Percentiles rank a stretch among this genome's conserved stretches.
Evolutionary conservation across 441 rosid species (phyloP).

Genomic region (Isatis lusitanica): DNA sequence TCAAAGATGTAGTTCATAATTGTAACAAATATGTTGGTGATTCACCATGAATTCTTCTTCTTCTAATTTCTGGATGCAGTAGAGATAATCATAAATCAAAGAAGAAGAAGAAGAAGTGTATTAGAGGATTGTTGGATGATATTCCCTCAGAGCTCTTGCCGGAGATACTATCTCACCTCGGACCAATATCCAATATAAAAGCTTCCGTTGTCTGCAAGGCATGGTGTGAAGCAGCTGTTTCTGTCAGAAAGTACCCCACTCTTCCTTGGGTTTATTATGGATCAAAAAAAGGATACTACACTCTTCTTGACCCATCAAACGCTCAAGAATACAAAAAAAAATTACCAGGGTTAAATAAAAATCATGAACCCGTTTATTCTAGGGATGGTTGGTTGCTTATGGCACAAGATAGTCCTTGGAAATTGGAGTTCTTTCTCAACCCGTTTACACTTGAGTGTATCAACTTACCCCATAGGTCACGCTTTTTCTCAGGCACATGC

Average conservation of each 20-base stretch:
- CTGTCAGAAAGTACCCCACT: not conserved
- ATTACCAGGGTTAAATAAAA: not conserved
- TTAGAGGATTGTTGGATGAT: not conserved
- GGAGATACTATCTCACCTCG: conserved; percentile 12
- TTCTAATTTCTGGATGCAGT: not conserved
- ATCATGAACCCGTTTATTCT: not conserved
- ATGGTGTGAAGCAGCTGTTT: conserved; percentile 10
- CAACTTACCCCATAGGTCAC: not conserved
- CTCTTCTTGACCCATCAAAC: not conserved
- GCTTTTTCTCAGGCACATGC: not conserved
- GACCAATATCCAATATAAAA: conserved; percentile 7
- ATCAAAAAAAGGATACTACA: not conserved
- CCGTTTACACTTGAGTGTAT: conserved; percentile 1
- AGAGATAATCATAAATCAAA: not conserved
- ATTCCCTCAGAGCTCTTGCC: conserved; percentile 4
- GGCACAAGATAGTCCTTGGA: not conserved
- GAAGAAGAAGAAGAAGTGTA: not conserved
- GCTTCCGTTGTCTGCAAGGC: conserved; percentile 19
- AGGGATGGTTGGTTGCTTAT: conserved; percentile 24
- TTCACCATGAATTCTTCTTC: not conserved
- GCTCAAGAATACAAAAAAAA: not conserved
- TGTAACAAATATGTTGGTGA: not conserved
- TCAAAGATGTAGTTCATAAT: not conserved
- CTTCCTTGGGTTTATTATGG: not conserved
- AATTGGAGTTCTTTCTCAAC: not conserved